phyloP scores from a whole-genome alignment of 2,329 filamentous ascomycete genomes.

The Ascomycota sp. region DNA sequence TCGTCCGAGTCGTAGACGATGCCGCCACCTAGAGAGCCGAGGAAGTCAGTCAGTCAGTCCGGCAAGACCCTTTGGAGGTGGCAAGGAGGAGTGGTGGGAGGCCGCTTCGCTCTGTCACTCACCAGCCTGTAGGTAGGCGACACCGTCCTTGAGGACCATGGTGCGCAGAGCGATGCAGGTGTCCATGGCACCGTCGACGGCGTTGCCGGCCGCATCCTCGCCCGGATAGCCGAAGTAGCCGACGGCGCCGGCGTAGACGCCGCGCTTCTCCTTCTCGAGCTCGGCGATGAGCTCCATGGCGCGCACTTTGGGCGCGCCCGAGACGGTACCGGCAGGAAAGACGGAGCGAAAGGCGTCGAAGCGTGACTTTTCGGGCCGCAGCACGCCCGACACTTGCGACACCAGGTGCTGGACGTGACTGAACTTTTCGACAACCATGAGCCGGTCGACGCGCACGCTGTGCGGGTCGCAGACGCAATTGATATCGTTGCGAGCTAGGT shows the following conservation, averaged over 20 bases:
- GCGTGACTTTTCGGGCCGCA: conserved; percentile 63
- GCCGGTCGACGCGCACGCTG: conserved; percentile 72
- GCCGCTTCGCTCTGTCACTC: too few species aligned
- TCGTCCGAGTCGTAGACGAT: conserved; percentile 89
- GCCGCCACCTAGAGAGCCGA: conserved; percentile 40
- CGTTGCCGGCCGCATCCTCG: conserved; percentile 40
- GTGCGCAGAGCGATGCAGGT: conserved; percentile 66
- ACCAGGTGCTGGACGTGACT: conserved; percentile 95
- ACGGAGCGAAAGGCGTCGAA: conserved; percentile 95
- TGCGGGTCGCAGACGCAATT: conserved; percentile 87
- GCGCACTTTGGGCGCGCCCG: conserved; percentile 82
- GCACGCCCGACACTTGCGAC: conserved; percentile 81
- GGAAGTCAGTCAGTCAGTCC: background rate
- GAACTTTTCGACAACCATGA: conserved; percentile 91
- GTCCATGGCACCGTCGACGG: conserved; percentile 74
- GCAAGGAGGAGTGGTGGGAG: background rate
- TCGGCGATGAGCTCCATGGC: conserved; percentile 97
- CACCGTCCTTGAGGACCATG: conserved; percentile 81
- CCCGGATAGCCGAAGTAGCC: conserved; percentile 86
- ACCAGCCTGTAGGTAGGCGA: conserved; percentile 77
- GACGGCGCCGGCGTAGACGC: conserved; percentile 87
- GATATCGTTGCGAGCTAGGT: conserved; percentile 87
- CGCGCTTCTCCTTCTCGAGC: conserved; percentile 80
- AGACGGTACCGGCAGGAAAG: conserved; percentile 91
- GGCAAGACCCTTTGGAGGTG: background rate